Conservation (phyloP, 1,139 yeast species). For the Protomyces gravidus region DNA sequence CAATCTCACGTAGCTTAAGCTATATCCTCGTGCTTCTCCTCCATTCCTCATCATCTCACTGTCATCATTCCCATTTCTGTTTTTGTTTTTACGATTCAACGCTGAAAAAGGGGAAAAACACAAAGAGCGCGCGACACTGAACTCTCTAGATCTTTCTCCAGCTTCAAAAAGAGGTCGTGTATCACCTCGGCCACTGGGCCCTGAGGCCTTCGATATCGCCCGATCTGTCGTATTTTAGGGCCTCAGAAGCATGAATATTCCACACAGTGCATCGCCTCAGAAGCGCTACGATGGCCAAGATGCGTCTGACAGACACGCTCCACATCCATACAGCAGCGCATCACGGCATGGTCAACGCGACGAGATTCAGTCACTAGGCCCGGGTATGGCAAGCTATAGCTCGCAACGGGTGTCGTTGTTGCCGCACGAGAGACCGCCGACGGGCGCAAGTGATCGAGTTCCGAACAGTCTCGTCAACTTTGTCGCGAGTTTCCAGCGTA, state of each 20-base stretch:
- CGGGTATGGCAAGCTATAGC: background rate
- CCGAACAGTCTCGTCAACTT: slow-evolving; percentile 16
- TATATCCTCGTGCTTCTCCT: no score
- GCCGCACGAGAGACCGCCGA: background rate
- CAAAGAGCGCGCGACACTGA: no score
- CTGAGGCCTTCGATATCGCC: no score
- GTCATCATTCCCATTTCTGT: no score
- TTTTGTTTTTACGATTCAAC: no score
- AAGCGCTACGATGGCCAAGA: background rate
- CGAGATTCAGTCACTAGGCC: background rate
- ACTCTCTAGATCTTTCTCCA: no score
- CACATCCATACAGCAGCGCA: background rate
- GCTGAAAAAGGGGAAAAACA: no score
- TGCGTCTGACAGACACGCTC: background rate
- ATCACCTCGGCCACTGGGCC: no score
- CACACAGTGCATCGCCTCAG: background rate
- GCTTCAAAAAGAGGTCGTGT: no score
- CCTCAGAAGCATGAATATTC: background rate
- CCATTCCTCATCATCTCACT: no score
- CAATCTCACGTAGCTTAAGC: no score
- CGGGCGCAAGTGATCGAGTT: background rate
- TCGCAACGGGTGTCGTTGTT: background rate
- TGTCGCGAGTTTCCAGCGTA: slow-evolving; percentile 22
- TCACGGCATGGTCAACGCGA: background rate
- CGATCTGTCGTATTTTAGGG: no score